These are phyloP conservation scores for Scorias spongiosa DNA, from an alignment of 2,329 filamentous ascomycete species.

Conservation along the genomic window DNA sequence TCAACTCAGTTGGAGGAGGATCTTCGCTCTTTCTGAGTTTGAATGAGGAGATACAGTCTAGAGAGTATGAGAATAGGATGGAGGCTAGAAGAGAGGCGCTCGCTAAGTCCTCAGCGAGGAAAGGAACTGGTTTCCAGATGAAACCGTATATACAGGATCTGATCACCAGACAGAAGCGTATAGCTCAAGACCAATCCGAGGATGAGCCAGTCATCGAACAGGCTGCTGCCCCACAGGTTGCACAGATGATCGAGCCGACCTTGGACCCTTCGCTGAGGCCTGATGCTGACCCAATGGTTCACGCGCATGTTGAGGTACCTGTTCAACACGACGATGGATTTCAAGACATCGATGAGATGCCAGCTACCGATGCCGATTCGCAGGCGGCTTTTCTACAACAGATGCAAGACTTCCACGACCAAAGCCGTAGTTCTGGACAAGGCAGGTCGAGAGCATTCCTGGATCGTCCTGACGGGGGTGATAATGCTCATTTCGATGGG, in stretches of 20 bases:
- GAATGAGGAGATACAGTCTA: slow-evolving; percentile 13
- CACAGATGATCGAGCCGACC: neutral
- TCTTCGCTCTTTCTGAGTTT: slow-evolving; percentile 22
- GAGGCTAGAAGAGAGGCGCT: slow-evolving; percentile 6
- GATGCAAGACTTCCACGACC: slow-evolving; percentile 2
- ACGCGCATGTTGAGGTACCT: neutral
- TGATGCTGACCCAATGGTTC: neutral
- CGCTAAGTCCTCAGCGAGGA: slow-evolving; percentile 9
- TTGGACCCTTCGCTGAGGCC: neutral
- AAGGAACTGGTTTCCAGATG: slow-evolving; percentile 4
- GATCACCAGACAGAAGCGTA: neutral
- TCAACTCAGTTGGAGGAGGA: slow-evolving; percentile 30
- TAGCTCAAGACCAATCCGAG: neutral
- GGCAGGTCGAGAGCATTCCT: slow-evolving; percentile 18
- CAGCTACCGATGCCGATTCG: neutral
- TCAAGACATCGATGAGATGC: neutral
- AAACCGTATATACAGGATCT: neutral
- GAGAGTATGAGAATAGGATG: slow-evolving; percentile 3
- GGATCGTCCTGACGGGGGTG: slow-evolving; percentile 25
- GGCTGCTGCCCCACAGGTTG: neutral
- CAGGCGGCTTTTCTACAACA: neutral
- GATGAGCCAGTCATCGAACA: neutral
- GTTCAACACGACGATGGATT: neutral
- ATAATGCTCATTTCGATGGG: slow-evolving; percentile 24
- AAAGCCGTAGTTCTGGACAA: slow-evolving; percentile 1